These are phyloP conservation scores for Cladorrhinum sp. DNA, from an alignment of 2,329 filamentous ascomycete species.

Conservation along the genomic window DNA sequence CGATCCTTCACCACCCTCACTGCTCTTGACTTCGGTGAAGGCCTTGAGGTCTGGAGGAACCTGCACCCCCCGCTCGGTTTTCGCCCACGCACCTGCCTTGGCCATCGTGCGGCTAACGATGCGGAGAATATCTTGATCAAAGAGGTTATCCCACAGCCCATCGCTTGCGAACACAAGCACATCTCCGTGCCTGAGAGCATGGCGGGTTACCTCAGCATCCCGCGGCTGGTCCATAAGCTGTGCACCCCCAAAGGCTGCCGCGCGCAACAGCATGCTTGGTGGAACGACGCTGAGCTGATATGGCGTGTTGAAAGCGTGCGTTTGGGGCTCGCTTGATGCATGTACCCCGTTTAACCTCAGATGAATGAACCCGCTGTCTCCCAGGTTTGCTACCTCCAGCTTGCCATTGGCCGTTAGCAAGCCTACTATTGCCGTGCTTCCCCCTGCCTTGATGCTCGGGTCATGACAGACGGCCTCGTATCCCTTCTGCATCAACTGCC, in stretches of 20 bases:
- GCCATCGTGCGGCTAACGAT: constrained; percentile 77
- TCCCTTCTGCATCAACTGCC: constrained; percentile 72
- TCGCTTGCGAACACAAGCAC: constrained; percentile 93
- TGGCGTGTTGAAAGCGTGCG: constrained; percentile 95
- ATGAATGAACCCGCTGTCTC: constrained; percentile 90
- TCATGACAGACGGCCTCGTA: constrained; percentile 81
- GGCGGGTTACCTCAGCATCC: constrained; percentile 76
- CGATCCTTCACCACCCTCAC: constrained; percentile 7
- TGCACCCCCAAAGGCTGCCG: constrained; percentile 77
- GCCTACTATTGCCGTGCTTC: constrained; percentile 89
- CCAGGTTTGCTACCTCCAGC: constrained; percentile 87
- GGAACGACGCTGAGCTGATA: constrained; percentile 91
- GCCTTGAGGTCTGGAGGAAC: constrained; percentile 59
- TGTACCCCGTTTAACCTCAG: constrained; percentile 83
- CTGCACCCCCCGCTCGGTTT: constrained; percentile 57
- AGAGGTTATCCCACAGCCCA: constrained; percentile 94
- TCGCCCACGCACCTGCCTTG: constrained; percentile 68
- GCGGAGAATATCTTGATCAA: constrained; percentile 81
- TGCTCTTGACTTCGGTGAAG: constrained; percentile 43
- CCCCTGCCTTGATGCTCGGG: constrained; percentile 70
- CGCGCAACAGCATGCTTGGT: constrained; percentile 71
- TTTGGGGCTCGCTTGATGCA: constrained; percentile 79
- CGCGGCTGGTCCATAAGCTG: constrained; percentile 79
- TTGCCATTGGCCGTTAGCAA: constrained; percentile 69
- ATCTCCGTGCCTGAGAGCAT: constrained; percentile 81